phyloP scores from a whole-genome alignment of 106 monocot species.

The Triglochin maritima region DNA sequence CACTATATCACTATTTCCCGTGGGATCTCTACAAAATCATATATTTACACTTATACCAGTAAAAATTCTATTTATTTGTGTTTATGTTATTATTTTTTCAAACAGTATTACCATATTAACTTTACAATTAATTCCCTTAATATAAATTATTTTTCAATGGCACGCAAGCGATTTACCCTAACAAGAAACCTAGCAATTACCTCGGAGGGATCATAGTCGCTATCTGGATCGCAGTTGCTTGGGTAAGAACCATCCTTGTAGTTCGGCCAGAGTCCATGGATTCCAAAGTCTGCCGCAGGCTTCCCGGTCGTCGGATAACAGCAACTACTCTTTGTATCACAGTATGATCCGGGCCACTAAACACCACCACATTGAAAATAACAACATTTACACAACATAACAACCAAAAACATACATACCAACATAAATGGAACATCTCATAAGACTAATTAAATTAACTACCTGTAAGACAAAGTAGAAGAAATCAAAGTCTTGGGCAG shows the following conservation, averaged over 20 bases:
- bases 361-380: background rate
- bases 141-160: too few species aligned
- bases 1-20: too few species aligned
- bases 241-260: constrained; percentile 11
- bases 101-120: too few species aligned
- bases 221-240: constrained; percentile 7
- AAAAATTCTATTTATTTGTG: too few species aligned
- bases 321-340: constrained; percentile 20
- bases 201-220: background rate
- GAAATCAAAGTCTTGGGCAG: constrained; percentile 63
- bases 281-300: constrained; percentile 20
- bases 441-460: background rate
- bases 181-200: background rate
- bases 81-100: too few species aligned
- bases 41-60: too few species aligned
- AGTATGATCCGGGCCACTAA: constrained; percentile 30
- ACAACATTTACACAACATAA: background rate
- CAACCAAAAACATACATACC: background rate
- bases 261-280: constrained; percentile 34
- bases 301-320: constrained; percentile 25
- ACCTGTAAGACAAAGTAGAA: constrained; percentile 91
- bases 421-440: background rate
- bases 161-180: too few species aligned
- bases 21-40: too few species aligned
- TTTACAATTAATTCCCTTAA: too few species aligned